Base-by-base conservation (phyloP, 2,329 filamentous ascomycete species). In the Clonostachys rosea region DNA sequence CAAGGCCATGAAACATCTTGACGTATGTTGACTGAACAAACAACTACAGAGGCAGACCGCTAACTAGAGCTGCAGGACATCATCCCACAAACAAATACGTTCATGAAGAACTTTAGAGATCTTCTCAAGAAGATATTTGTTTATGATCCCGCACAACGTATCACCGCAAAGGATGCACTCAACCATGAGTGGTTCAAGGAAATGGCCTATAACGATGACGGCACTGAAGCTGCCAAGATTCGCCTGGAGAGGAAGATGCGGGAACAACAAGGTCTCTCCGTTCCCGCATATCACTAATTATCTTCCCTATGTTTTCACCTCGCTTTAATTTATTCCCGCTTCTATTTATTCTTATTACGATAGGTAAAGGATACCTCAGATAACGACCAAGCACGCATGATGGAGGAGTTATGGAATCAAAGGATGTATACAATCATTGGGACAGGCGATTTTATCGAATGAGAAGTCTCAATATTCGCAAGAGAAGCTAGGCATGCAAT, bases 161-260 rank as follows among this genome's bases (percentile, higher is more conserved):
- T 87, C 52, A 85, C 81, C 5, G 83, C 83, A 18, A 82, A 84
- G 52, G 70, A 85, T 56, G 83, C 83, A 3, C 65, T 87, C 40
- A 76, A 83, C 47, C 83, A 87, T 52, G 78, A 80, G 4, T 87
- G 83, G 83, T 86, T 87, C 64, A 80, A 78, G 56, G 83, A 86
- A 57, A 68, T 74, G 45, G 76, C 81, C 3, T 71, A 76, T 34
- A 78, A 80, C 34, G 83, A 87, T 54, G 83, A 87, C 56, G 83
- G 83, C 36, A 86, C 82, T 8, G 83, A 86, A 61, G 83, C 83
- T 11, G 76, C 80, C 40, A 84, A 83, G 62, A 84, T 86, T 50
- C 74, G 80, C 36, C 59, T 73, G 48, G 78, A 80, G 57, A 71
- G 74, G 53, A 68, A 52, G 54, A 53, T 59, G 62, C 61, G 37